phyloP scores from a whole-genome alignment of 768 basidiomycete species.

The Amanita rimosa region DNA sequence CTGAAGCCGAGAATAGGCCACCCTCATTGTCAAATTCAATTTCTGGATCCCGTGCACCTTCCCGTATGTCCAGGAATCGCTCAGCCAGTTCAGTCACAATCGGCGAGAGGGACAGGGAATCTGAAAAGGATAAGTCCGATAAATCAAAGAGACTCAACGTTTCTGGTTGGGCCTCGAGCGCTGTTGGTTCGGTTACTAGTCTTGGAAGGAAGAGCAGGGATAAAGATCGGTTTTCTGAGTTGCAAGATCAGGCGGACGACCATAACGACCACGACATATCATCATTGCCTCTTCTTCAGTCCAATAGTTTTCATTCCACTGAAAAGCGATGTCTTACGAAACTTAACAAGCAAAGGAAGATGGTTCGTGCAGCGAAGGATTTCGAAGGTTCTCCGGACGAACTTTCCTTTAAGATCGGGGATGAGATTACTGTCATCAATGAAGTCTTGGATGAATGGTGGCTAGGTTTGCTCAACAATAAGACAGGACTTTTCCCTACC shows the following conservation, averaged over 20 bases:
- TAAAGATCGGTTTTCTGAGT: constrained; percentile 41
- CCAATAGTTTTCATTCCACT: constrained; percentile 8
- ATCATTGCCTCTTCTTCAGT: constrained; percentile 1
- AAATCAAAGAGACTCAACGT: constrained; percentile 35
- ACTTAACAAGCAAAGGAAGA: constrained; percentile 37
- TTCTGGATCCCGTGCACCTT: constrained; percentile 36
- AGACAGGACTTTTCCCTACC: constrained; percentile 73
- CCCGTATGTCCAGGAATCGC: constrained; percentile 54
- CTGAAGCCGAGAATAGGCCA: constrained; percentile 25
- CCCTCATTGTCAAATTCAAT: constrained; percentile 23
- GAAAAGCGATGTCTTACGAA: constrained; percentile 29
- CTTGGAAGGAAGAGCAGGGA: constrained; percentile 28
- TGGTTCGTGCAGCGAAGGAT: constrained; percentile 64
- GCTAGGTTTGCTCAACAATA: constrained; percentile 68
- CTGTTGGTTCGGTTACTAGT: constrained; percentile 49
- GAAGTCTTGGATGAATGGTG: constrained; percentile 90
- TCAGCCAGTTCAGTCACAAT: constrained; percentile 42
- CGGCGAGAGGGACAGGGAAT: constrained; percentile 23
- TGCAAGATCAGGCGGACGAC: constrained; percentile 34
- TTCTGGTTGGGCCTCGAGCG: constrained; percentile 58
- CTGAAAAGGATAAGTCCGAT: constrained; percentile 23
- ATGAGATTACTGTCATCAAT: constrained; percentile 63
- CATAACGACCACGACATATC: constrained; percentile 16
- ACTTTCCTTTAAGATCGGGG: constrained; percentile 61
- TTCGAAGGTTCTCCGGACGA: constrained; percentile 72